Evolutionary conservation across 331 rosid species (phyloP).

Genomic region (Malus hybrid): DNA sequence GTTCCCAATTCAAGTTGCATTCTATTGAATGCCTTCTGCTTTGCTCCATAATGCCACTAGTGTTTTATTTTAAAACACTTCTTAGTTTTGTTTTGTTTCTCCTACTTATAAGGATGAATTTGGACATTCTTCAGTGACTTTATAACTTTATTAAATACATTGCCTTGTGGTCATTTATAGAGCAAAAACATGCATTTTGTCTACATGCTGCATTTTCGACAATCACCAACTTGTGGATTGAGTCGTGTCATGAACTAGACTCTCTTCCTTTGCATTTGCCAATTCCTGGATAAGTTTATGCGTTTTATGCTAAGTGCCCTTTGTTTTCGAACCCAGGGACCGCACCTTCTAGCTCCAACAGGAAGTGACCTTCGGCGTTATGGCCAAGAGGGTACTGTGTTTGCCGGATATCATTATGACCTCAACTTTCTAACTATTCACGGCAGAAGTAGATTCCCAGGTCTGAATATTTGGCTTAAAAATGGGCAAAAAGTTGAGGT

Average conservation of each 20-base stretch:
- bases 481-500: conserved; percentile 83
- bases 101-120: neutral
- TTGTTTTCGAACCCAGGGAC: conserved; percentile 56
- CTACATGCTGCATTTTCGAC: neutral
- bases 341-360: conserved; percentile 92
- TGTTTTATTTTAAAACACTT: too few species aligned
- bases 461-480: conserved; percentile 84
- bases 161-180: neutral
- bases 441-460: conserved; percentile 94
- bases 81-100: neutral
- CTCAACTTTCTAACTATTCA: conserved; percentile 86
- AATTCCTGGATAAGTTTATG: neutral
- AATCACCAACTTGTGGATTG: neutral
- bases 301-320: conserved; percentile 8
- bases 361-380: conserved; percentile 78
- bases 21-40: neutral
- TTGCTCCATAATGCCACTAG: neutral
- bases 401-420: conserved; percentile 94
- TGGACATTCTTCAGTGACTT: neutral
- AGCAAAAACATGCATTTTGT: neutral
- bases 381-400: conserved; percentile 63
- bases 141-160: neutral
- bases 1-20: neutral
- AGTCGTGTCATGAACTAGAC: neutral
- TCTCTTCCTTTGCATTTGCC: neutral